phyloP scores from a whole-genome alignment of 441 rosid species.

The Euphorbia corollata region DNA sequence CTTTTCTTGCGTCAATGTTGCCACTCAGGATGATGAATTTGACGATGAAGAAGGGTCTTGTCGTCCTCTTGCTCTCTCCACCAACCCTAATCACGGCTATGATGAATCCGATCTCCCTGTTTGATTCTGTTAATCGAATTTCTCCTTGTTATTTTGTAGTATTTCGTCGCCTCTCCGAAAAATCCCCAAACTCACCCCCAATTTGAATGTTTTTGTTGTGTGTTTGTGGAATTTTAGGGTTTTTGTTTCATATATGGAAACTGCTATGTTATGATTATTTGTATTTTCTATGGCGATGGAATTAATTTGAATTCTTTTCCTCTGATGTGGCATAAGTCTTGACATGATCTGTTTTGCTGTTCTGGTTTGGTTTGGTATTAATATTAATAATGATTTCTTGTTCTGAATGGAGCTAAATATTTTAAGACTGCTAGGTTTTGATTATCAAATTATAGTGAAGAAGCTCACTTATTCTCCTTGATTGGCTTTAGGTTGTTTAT shows the following conservation, averaged over 20 bases:
- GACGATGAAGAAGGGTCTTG: slow-evolving; percentile 38
- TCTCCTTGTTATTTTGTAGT: neutral
- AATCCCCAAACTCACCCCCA: neutral
- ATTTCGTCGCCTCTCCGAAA: neutral
- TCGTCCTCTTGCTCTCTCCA: slow-evolving; percentile 33
- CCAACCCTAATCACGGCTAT: slow-evolving; percentile 18
- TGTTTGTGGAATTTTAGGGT: slow-evolving; percentile 15
- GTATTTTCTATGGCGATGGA: neutral
- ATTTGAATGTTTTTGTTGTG: neutral
- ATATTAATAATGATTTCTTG: neutral
- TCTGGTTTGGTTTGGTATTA: neutral
- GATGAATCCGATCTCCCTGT: slow-evolving; percentile 30
- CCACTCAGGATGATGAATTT: slow-evolving; percentile 49
- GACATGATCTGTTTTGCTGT: neutral
- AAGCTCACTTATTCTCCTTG: neutral
- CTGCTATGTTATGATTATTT: neutral
- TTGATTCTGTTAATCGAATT: slow-evolving; percentile 15
- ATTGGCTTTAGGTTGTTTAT: neutral
- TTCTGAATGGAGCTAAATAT: neutral
- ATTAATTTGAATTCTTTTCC: neutral
- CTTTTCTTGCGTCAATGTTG: slow-evolving; percentile 56
- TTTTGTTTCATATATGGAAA: neutral
- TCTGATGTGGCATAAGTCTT: neutral
- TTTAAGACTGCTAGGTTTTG: neutral
- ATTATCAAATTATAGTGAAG: neutral